phyloP scores from a whole-genome alignment of 225 moss, liverwort and hornwort species.

The Takakia lepidozioides region DNA sequence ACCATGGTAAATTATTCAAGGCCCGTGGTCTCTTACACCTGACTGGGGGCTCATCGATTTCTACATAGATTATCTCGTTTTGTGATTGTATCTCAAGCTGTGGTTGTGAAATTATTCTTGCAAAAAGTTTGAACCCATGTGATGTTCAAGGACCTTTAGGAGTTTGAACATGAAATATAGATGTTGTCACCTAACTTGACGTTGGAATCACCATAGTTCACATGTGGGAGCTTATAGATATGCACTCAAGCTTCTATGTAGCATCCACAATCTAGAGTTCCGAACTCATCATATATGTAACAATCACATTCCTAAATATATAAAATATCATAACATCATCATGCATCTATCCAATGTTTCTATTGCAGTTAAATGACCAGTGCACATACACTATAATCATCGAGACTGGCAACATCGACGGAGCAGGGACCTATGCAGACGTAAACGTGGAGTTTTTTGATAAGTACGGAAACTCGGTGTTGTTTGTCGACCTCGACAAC shows the following conservation, averaged over 20 bases:
- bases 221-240: too few species aligned
- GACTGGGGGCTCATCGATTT: too few species aligned
- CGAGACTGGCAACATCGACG: constrained; percentile 46
- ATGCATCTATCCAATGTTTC: neutral
- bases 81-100: too few species aligned
- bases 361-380: constrained; percentile 42
- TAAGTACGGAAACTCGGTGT: constrained; percentile 35
- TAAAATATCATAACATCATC: neutral
- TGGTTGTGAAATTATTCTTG: neutral
- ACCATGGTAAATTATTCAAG: constrained; percentile 59
- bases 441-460: constrained; percentile 64
- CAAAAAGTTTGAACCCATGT: neutral
- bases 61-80: too few species aligned
- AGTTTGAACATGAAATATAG: too few species aligned
- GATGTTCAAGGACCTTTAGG: neutral
- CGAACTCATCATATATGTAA: too few species aligned
- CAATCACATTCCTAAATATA: too few species aligned
- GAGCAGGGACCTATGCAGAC: constrained; percentile 49
- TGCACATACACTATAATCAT: constrained; percentile 57
- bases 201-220: too few species aligned
- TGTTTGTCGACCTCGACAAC: constrained; percentile 51
- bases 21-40: constrained; percentile 32
- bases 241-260: too few species aligned
- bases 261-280: too few species aligned
- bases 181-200: too few species aligned